phyloP scores from a whole-genome alignment of 1,284 basidiomycete species.

The Ceratobasidium sp. region DNA sequence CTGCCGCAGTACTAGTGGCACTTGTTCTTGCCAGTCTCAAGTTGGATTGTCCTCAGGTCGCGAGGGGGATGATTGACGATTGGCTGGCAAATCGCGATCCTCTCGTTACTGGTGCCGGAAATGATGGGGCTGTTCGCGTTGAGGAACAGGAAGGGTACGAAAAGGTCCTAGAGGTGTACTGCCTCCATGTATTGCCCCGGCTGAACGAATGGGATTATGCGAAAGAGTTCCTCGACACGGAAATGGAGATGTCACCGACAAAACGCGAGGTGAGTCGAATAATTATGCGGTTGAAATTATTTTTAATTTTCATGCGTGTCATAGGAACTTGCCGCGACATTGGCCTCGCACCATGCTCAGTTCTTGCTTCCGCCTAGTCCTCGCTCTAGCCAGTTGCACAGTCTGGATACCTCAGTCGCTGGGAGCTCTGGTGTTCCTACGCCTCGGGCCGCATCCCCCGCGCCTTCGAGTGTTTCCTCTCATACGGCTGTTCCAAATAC shows the following conservation, averaged over 20 bases:
- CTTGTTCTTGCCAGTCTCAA: conserved; percentile 75
- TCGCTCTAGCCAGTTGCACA: conserved; percentile 4
- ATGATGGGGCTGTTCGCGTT: background rate
- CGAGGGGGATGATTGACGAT: conserved; percentile 73
- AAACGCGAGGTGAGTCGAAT: conserved; percentile 63
- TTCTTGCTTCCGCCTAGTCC: conserved; percentile 31
- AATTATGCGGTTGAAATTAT: background rate
- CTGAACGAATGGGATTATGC: conserved; percentile 82
- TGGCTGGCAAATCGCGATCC: conserved; percentile 68
- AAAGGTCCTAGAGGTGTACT: conserved; percentile 78
- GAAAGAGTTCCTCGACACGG: conserved; percentile 74
- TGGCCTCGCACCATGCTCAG: conserved; percentile 27
- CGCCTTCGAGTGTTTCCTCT: conserved; percentile 35
- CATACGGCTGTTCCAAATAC: conserved; percentile 30
- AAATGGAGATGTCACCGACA: conserved; percentile 66
- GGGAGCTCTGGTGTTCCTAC: conserved; percentile 35
- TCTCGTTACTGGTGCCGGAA: conserved; percentile 45
- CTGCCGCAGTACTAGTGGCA: conserved; percentile 72
- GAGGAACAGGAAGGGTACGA: conserved; percentile 67
- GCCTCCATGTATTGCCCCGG: conserved; percentile 72
- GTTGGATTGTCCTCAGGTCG: conserved; percentile 67
- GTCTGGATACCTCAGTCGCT: conserved; percentile 22
- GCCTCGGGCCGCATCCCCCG: conserved; percentile 28
- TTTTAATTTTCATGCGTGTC: background rate
- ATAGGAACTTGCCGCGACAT: conserved; percentile 21